Base-by-base conservation (phyloP, 1,284 basidiomycete genomes). In the Entoloma clypeatum region DNA sequence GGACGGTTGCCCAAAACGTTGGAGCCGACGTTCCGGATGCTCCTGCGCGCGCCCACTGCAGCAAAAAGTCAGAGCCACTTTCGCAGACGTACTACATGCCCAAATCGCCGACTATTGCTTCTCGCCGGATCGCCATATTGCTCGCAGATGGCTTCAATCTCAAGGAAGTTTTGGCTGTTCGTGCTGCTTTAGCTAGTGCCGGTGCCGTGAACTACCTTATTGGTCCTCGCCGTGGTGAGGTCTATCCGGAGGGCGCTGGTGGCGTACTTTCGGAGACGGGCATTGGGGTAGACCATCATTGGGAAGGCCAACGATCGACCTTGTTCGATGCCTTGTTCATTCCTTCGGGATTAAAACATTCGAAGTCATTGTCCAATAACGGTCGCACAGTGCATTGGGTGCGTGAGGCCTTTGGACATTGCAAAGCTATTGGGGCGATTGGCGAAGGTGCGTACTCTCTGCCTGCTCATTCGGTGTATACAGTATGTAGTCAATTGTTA, bases 261-360 rank as follows among this genome's bases (percentile, higher is more conserved):
- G n/a, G 10, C 41, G 58, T 38, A 36, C 25, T 5, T 8, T 53
- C n/a, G 52, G 57, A 22, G 33, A 27, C 9, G 66, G 69, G 64
- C 4, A 52, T 80, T 32, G 56, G 62, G 39, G 76, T 80, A 1
- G 78, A 88, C 52, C 82, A 86, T 58, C 81, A 83, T 46, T 82
- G 75, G 44, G 83, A 91, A 56, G 80, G 82, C 7, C 81, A 82
- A 56, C 72, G 87, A 32, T 86, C 85, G 31, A 91, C 87, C 1
- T 56, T 85, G 59, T 92, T 88, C 52, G 89, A 92, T 59, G 84
- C 85, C 0, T 49, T 91, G 45, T 73, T 86, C 53, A 77, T 92
- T 51, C 77, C 83, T 10, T 79, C 81, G 14, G 86, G 86, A 1
- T 61, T 61, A 7, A 67, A 73, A 33, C 75, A 79, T 49, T 71